Conservation (phyloP, 2,329 filamentous ascomycete genomes). For the Talaromyces sp. region DNA sequence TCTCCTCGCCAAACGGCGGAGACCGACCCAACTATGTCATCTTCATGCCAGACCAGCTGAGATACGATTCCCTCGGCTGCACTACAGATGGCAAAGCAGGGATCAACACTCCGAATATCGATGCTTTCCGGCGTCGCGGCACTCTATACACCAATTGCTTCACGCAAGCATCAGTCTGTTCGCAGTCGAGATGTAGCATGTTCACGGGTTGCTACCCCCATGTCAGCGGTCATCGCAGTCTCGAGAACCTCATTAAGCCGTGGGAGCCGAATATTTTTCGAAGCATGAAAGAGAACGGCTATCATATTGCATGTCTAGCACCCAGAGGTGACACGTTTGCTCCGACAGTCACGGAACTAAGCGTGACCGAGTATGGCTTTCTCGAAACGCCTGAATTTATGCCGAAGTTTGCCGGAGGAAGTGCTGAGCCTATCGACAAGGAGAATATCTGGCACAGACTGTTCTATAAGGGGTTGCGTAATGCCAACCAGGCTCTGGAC, state of each 20-base stretch:
- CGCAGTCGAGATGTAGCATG: constrained; percentile 50
- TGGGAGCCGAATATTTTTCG: constrained; percentile 52
- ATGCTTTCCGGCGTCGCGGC: constrained; percentile 40
- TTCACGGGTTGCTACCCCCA: constrained; percentile 51
- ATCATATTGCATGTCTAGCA: constrained; percentile 49
- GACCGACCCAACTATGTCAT: constrained; percentile 26
- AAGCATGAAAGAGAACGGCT: constrained; percentile 45
- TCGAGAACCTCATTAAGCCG: constrained; percentile 51
- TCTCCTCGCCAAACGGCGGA: not conserved
- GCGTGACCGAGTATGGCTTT: constrained; percentile 49
- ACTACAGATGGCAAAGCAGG: constrained; percentile 23
- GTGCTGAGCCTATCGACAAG: not conserved
- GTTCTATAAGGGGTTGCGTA: constrained; percentile 42
- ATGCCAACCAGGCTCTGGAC: constrained; percentile 40
- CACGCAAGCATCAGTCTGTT: constrained; percentile 49
- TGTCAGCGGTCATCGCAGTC: constrained; percentile 47
- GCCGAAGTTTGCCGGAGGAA: constrained; percentile 31
- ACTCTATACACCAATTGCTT: constrained; percentile 43
- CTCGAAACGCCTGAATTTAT: constrained; percentile 31
- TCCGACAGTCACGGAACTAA: constrained; percentile 46
- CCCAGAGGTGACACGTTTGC: constrained; percentile 40
- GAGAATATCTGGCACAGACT: constrained; percentile 4
- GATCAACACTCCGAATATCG: constrained; percentile 36
- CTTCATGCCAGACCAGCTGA: constrained; percentile 52
- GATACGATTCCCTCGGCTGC: constrained; percentile 47